Conservation (phyloP, 495 filamentous ascomycete species). For the Neurospora sp. region DNA sequence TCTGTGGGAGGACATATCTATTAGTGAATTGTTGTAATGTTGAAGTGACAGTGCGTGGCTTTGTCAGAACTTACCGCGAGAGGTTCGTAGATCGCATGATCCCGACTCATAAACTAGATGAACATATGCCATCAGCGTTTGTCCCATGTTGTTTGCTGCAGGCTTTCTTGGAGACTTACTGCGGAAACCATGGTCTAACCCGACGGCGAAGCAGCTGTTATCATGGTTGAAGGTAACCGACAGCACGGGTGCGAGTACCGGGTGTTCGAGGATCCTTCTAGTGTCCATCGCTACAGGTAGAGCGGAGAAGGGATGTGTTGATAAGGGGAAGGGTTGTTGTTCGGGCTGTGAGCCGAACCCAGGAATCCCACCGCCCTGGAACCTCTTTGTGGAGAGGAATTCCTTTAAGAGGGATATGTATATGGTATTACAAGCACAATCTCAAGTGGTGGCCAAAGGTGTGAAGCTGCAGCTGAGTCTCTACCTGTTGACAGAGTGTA, state of each 20-base stretch:
- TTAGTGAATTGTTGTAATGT: not conserved
- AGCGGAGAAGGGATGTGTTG: not conserved
- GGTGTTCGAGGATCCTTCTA: conserved; percentile 70
- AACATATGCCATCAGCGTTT: conserved; percentile 4
- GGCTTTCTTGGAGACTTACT: conserved; percentile 42
- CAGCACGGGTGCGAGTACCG: conserved; percentile 45
- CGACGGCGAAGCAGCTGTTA: conserved; percentile 79
- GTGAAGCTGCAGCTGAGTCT: not conserved
- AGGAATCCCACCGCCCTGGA: not conserved
- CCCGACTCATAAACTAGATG: conserved; percentile 66
- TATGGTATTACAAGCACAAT: not conserved
- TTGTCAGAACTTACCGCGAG: conserved; percentile 26
- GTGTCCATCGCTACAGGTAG: conserved; percentile 62
- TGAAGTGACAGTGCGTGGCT: not conserved
- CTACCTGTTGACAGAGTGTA: not conserved
- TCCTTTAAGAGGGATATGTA: not conserved
- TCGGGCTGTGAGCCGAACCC: not conserved
- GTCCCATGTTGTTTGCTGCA: not conserved
- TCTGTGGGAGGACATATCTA: conserved; percentile 35
- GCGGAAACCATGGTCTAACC: conserved; percentile 76
- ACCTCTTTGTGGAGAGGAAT: not conserved
- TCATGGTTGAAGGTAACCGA: conserved; percentile 83
- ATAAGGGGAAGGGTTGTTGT: not conserved
- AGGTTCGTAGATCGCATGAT: conserved; percentile 61
- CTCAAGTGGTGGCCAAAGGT: not conserved